phyloP scores from a whole-genome alignment of 73 alveolate species.

The Paramecium biaurelia region DNA sequence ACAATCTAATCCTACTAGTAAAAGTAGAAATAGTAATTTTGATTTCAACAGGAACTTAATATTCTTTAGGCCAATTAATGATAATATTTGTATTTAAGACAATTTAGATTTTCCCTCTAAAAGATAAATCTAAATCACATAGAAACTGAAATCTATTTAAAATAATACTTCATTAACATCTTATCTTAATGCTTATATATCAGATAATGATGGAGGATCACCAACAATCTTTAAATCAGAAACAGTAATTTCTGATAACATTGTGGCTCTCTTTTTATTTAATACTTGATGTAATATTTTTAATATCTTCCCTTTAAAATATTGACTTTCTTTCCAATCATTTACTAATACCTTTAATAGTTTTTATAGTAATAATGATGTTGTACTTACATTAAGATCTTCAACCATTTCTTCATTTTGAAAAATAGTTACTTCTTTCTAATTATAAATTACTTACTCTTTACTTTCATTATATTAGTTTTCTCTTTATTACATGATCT shows the following conservation, averaged over 20 bases:
- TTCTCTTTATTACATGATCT: neutral
- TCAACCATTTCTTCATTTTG: neutral
- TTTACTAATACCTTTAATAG: neutral
- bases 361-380: neutral
- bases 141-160: neutral
- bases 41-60: constrained; percentile 7
- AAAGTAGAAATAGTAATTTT: neutral
- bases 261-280: constrained; percentile 1
- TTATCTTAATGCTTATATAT: neutral
- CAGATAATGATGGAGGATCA: neutral
- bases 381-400: neutral
- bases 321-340: constrained; percentile 37
- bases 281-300: neutral
- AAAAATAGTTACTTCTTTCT: neutral
- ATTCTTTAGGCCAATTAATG: constrained; percentile 40
- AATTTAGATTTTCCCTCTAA: neutral
- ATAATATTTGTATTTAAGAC: neutral
- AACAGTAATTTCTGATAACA: neutral
- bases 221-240: constrained; percentile 1
- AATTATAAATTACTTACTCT: neutral
- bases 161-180: constrained; percentile 24
- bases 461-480: neutral
- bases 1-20: constrained; percentile 18
- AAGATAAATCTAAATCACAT: constrained; percentile 34
- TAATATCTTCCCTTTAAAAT: neutral